Base-by-base conservation (phyloP, 2,329 filamentous ascomycete species). In the Penicillium sp. region DNA sequence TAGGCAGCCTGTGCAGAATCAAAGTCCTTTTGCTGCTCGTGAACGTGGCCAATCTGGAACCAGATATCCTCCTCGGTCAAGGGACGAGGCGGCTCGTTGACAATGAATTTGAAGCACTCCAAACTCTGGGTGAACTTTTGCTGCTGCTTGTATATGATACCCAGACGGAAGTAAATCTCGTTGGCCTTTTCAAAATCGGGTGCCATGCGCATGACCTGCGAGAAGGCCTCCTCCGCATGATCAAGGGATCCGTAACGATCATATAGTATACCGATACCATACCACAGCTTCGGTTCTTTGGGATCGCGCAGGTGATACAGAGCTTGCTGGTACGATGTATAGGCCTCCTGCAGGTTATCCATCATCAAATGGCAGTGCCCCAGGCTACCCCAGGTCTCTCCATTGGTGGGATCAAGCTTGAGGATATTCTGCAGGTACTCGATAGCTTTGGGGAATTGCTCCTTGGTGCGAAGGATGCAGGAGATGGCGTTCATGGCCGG, bases 91-190 rank as follows among this genome's bases (percentile, higher is more conserved):
- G 94, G 92, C 47, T 95, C 92, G 61, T 84, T 88, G 57, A 97
- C 92, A 62, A 99, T 99, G 70, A 96, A 97, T 74, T 94, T 94
- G 78, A 99, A 99, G 78, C 94, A 97, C 90, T 97, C 94, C 41
- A 97, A 79, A 79, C 92, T 96, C 68, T 95, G 88, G 46, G 80
- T 80, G 70, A 92, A 99, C 71, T 97, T 97, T 56, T 92, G 87
- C 69, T 97, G 94, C 67, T 97, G 92, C 72, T 99, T 99, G 79
- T 97, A 97, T 60, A 99, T 97, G 76, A 99, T 99, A n/a, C 94
- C 94, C 8, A 99, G 82, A 25, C 94, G 85, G 75, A 99, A 99
- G 73, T 97, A 99, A 48, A 99, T 97, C 71, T 99, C 94, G 67
- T 97, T 97, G 51, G 92, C 92, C 80, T 99, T 99, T 68, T 99